Conservation (phyloP, 305 asterid genomes). For the Salvia sclarea region DNA sequence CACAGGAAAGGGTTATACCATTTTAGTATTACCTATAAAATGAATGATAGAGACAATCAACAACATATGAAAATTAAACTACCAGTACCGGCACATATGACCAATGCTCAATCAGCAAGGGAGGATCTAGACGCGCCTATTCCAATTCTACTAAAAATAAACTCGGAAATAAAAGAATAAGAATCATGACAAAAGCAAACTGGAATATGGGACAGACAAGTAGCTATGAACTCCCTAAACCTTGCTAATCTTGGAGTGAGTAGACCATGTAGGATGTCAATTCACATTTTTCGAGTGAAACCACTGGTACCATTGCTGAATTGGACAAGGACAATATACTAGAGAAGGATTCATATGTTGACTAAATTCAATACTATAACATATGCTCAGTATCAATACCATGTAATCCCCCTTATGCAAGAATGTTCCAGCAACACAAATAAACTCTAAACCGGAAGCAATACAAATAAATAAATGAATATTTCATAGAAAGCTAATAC, state of each 20-base stretch:
- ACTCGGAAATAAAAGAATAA: background rate
- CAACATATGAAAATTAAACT: background rate
- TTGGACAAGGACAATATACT: slow-evolving; percentile 8
- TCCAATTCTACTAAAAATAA: background rate
- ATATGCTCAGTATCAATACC: background rate
- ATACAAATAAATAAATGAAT: background rate
- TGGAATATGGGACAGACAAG: background rate
- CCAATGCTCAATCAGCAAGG: background rate
- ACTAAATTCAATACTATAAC: background rate
- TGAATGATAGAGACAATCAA: background rate
- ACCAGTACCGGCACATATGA: background rate
- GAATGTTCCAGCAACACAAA: slow-evolving; percentile 6
- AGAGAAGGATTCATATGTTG: background rate
- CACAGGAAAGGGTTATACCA: background rate
- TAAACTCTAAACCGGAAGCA: background rate
- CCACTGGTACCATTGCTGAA: background rate
- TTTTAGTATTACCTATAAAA: background rate
- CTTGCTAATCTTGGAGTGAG: background rate
- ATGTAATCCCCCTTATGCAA: background rate
- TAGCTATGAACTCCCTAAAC: background rate
- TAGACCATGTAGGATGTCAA: background rate
- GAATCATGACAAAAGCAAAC: background rate
- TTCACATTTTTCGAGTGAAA: background rate
- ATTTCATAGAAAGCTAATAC: background rate
- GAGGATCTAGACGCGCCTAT: too few relatives aligned